Base-by-base conservation (phyloP, 177 flowering plant genomes). In the Vitis hybrid region DNA sequence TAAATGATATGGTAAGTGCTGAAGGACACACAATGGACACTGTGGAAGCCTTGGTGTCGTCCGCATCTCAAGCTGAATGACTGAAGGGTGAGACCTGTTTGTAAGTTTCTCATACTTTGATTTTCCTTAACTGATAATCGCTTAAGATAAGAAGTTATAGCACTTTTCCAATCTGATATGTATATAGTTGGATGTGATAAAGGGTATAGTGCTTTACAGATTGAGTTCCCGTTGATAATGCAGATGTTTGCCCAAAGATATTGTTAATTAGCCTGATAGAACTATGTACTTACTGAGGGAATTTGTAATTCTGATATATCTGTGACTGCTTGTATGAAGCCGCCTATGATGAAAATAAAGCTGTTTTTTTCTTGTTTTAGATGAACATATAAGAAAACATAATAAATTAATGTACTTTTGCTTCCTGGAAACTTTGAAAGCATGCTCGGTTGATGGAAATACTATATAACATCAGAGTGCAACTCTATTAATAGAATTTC, bases 11-110 rank as follows among this genome's bases (percentile, higher is more conserved):
- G 62, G 57, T 49, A 56, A 73, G 40, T 51, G 64, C 59, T 13
- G 82, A 70, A 68, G 70, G 61, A 49, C 79, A 62, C 14, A 30
- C 72, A 10, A 3, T 70, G 71, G 76, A 72, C 35, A 60, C 30
- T 11, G 73, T 68, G 21, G 80, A 70, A 51, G 65, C 65, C 60
- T 65, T 75, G 61, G 72, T 64, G 55, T 68, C 78, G 50, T 56
- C 74, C 11, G 56, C 75, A 62, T 65, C 82, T 49, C 77, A 64
- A 62, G 72, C 74, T 13, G 78, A 74, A 58, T 72, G 62, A 69
- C 52, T 21, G 18, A 46, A 24, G 19, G 55, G 50, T 13, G 9
- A 52, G 49, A 64, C 61, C 15, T 64, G 58, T 67, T 30, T 72
- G 76, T 72, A 62, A 65, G 70, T 76, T 46, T 56, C n/a, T 32